Conservation (phyloP, 2,329 filamentous ascomycete species). For the Rhexocercosporidium sp. region DNA sequence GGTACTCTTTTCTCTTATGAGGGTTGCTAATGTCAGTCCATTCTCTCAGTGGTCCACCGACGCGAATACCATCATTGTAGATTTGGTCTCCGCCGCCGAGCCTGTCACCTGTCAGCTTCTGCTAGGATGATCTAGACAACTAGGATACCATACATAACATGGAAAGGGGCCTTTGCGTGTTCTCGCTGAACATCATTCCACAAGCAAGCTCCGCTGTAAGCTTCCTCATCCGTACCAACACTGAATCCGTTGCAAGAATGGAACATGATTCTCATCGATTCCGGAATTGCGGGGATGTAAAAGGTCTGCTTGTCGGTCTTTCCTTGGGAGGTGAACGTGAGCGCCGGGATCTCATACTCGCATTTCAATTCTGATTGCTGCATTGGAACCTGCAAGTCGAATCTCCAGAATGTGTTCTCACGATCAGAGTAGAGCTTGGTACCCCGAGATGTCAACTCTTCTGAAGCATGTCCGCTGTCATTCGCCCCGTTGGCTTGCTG, state of each 20-base stretch:
- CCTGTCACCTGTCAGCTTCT: conserved; percentile 50
- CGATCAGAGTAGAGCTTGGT: conserved; percentile 68
- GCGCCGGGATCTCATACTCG: conserved; percentile 74
- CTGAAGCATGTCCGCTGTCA: conserved; percentile 9
- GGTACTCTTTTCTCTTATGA: conserved; percentile 76
- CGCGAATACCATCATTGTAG: conserved; percentile 92
- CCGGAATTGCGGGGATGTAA: conserved; percentile 79
- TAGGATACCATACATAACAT: conserved; percentile 77
- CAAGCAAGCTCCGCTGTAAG: conserved; percentile 87
- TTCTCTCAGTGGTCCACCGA: conserved; percentile 76
- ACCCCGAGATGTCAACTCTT: conserved; percentile 52
- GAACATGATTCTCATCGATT: conserved; percentile 99
- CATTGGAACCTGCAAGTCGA: conserved; percentile 81
- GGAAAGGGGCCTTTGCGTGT: conserved; percentile 82
- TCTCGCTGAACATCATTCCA: conserved; percentile 92
- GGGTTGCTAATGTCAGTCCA: conserved; percentile 89
- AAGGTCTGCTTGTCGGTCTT: conserved; percentile 71
- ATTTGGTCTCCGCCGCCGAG: conserved; percentile 95
- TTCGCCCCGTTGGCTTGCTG: neutral
- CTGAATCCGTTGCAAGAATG: conserved; percentile 98
- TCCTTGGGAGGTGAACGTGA: conserved; percentile 63
- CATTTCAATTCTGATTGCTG: conserved; percentile 72
- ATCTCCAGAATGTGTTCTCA: conserved; percentile 89
- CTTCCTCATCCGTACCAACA: conserved; percentile 81
- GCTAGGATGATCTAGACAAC: conserved; percentile 41